A percentile compares a stretch with the other conserved stretches of the same genome.
Conservation (phyloP, 2,329 filamentous ascomycete species). For the Arthrobotrys megalospora region DNA sequence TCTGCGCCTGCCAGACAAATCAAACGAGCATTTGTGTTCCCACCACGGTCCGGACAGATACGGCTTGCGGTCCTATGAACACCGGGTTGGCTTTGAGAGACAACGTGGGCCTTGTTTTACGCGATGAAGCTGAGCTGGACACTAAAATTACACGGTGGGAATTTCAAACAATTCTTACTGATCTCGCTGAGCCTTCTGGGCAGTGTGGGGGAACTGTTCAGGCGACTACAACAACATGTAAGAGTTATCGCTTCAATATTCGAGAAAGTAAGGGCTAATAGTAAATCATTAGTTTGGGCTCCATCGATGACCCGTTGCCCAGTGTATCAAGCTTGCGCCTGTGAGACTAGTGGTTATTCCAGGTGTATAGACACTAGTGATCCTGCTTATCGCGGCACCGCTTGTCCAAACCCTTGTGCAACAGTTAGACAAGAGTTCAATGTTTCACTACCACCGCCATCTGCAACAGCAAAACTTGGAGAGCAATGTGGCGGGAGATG, state of each 20-base stretch:
- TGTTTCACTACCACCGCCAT: conserved; percentile 15
- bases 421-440: conserved; percentile 4
- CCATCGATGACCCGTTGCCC: conserved; percentile 20
- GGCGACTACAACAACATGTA: neutral
- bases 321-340: conserved; percentile 16
- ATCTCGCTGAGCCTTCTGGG: conserved; percentile 3
- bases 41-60: neutral
- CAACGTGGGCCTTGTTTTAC: too few relatives aligned
- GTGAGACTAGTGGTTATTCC: conserved; percentile 12
- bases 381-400: neutral
- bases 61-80: neutral
- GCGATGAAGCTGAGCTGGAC: neutral
- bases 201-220: conserved; percentile 34
- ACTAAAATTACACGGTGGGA: neutral
- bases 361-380: conserved; percentile 12
- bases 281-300: conserved; percentile 14
- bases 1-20: conserved; percentile 25
- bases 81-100: neutral
- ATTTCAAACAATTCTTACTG: neutral
- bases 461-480: conserved; percentile 23
- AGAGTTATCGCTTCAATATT: neutral
- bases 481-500: conserved; percentile 43
- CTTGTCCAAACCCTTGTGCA: conserved; percentile 29
- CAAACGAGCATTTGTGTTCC: conserved; percentile 27
- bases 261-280: neutral